Evolutionary conservation across 352 stramenopile genomes (phyloP), one percentile per base, ranked within the genome.

Genomic region (Phytophthora megakarya): DNA sequence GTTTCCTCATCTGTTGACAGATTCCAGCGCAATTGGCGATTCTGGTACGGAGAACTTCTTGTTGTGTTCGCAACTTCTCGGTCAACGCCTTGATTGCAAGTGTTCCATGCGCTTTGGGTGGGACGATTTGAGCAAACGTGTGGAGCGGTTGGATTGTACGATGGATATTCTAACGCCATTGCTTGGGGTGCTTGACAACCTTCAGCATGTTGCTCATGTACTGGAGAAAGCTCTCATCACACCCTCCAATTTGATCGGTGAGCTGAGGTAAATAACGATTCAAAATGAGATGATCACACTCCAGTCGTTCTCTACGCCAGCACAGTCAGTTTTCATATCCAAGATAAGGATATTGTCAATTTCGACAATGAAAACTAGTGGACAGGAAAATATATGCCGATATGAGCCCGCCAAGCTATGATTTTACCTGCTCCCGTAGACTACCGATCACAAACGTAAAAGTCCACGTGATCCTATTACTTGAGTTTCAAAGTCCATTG

Each of bases 401-500:
- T n/a, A n/a, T n/a, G n/a, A n/a, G n/a, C n/a, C n/a, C n/a, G n/a
- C n/a, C n/a, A n/a, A n/a, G n/a, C n/a, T n/a, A n/a, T n/a, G n/a
- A n/a, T n/a, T n/a, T n/a, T n/a, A n/a, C n/a, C n/a, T n/a, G n/a
- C n/a, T n/a, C n/a, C n/a, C n/a, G n/a, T n/a, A n/a, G n/a, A n/a
- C n/a, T n/a, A n/a, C n/a, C n/a, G n/a, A n/a, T n/a, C n/a, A n/a
- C n/a, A n/a, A n/a, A 30, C 39, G 23, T 4, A 83, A 48, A 11
- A 75, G 56, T n/a, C 73, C 49, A 26, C 71, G 69, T 15, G 80
- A 69, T 2, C 80, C 76, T 21, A 86, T 67, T 23, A 86, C 72
- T 28, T 80, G 58, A 22, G 67, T 63, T 38, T 89, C 80, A 50
- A 74, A 73, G 10, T 70, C 69, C 58, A 89, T 65, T 32, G 75